Percentiles rank a stretch among this genome's conserved stretches.
phyloP scores from a whole-genome alignment of 1,284 basidiomycete species.

The Fomes fomentarius region DNA sequence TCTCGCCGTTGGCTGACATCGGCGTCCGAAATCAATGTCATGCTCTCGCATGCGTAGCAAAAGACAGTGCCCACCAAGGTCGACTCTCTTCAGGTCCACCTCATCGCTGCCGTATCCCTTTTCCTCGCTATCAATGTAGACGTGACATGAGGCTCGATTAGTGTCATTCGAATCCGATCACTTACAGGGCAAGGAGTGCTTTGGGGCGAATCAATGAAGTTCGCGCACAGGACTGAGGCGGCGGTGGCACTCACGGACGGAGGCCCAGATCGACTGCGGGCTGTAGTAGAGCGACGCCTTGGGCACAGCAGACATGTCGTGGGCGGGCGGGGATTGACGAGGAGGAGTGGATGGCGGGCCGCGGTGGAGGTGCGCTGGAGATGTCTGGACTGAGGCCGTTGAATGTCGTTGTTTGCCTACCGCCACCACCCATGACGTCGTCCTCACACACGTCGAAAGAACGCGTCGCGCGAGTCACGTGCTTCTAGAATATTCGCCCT shows the following conservation, averaged over 20 bases:
- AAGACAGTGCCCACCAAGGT: constrained; percentile 49
- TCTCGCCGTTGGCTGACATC: constrained; percentile 63
- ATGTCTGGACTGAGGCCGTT: neutral
- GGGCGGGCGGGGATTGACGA: neutral
- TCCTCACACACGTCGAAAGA: no score
- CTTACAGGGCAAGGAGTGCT: constrained; percentile 57
- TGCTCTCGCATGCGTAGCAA: neutral
- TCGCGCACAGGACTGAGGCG: neutral
- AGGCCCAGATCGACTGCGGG: constrained; percentile 60
- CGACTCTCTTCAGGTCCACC: constrained; percentile 62
- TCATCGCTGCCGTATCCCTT: constrained; percentile 77
- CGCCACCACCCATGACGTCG: constrained; percentile 13
- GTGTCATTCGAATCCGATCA: constrained; percentile 7
- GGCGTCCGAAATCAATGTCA: constrained; percentile 5
- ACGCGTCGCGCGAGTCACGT: constrained; percentile 21
- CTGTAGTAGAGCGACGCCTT: constrained; percentile 48
- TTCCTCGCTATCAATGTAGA: constrained; percentile 53
- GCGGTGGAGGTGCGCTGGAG: neutral
- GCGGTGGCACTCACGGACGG: constrained; percentile 54
- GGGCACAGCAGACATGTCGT: constrained; percentile 30
- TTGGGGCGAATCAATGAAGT: constrained; percentile 4
- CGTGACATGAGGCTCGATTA: constrained; percentile 8
- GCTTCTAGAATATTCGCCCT: constrained; percentile 26
- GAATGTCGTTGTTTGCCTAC: neutral
- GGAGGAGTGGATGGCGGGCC: neutral